phyloP scores from a whole-genome alignment of 2,329 filamentous ascomycete genomes.

The Aspergillus neoniger region DNA sequence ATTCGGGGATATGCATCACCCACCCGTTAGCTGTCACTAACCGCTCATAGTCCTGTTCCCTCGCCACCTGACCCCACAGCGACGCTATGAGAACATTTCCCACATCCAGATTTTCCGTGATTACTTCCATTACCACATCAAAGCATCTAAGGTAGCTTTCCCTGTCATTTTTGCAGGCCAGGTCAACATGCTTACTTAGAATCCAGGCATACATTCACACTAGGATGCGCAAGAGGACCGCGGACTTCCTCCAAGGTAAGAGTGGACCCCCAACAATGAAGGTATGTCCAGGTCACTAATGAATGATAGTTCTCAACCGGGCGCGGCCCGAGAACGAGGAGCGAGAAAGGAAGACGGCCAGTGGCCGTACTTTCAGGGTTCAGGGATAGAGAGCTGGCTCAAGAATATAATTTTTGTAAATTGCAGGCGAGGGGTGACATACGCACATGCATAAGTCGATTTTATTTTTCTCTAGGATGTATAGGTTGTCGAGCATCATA shows the following conservation, averaged over 20 bases:
- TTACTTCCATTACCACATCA: slow-evolving; percentile 99
- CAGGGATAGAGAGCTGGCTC: slow-evolving; percentile 46
- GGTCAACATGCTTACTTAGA: slow-evolving; percentile 11
- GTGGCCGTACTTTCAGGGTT: slow-evolving; percentile 83
- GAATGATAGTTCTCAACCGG: slow-evolving; percentile 77
- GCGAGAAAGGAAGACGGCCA: slow-evolving; percentile 97
- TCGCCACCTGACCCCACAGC: slow-evolving; percentile 84
- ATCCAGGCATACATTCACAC: slow-evolving; percentile 92
- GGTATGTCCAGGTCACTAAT: slow-evolving; percentile 35
- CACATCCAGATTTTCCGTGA: slow-evolving; percentile 99
- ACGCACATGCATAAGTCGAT: slow-evolving; percentile 13
- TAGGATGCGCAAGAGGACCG: slow-evolving; percentile 94
- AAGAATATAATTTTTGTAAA: slow-evolving; percentile 29
- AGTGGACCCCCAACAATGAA: slow-evolving; percentile 1
- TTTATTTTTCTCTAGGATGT: slow-evolving; percentile 11
- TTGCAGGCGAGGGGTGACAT: slow-evolving; percentile 20
- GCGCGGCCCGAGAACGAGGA: slow-evolving; percentile 94
- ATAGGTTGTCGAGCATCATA: slow-evolving; percentile 14
- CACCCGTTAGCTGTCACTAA: slow-evolving; percentile 16
- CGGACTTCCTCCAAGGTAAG: slow-evolving; percentile 95
- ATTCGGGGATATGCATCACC: neutral
- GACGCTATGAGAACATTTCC: slow-evolving; percentile 92
- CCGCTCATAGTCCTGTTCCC: slow-evolving; percentile 77
- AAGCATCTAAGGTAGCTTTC: slow-evolving; percentile 77
- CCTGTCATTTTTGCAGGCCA: neutral